Percentiles rank a stretch among this genome's conserved stretches.
phyloP scores from a whole-genome alignment of 1,139 yeast genomes.

The Blastobotrys niveus region DNA sequence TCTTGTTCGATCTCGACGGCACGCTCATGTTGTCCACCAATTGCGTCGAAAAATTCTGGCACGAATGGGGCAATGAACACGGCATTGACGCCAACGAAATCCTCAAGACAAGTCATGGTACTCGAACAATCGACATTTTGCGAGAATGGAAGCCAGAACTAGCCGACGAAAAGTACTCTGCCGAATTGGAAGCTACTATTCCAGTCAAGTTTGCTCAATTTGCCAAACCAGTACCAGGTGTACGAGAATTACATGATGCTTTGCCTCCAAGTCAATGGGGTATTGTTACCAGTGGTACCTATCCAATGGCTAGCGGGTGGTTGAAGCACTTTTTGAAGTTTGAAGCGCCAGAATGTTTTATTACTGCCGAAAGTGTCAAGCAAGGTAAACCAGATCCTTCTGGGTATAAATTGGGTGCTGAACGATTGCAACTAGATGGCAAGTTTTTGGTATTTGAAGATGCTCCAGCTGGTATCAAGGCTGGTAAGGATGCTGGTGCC shows the following conservation, averaged over 20 bases:
- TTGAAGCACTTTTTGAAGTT: constrained; percentile 55
- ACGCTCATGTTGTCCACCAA: constrained; percentile 77
- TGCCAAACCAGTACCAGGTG: constrained; percentile 73
- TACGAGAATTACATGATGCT: constrained; percentile 54
- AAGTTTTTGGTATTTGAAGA: constrained; percentile 68
- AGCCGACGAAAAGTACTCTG: constrained; percentile 60
- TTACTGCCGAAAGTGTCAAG: constrained; percentile 72
- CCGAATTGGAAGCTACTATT: constrained; percentile 63
- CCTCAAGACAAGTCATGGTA: constrained; percentile 72
- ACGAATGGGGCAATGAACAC: constrained; percentile 63
- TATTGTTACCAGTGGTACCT: constrained; percentile 79
- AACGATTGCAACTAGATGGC: constrained; percentile 49
- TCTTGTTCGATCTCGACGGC: constrained; percentile 78
- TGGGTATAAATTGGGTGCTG: constrained; percentile 67
- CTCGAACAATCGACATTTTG: constrained; percentile 74
- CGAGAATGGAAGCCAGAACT: constrained; percentile 70
- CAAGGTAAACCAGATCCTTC: constrained; percentile 82
- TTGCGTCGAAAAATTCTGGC: constrained; percentile 80
- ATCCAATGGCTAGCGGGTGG: constrained; percentile 74
- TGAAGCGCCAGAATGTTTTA: constrained; percentile 62
- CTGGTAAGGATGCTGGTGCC: constrained; percentile 84
- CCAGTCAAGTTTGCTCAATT: constrained; percentile 66
- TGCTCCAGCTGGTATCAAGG: constrained; percentile 82
- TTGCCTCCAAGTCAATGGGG: constrained; percentile 52
- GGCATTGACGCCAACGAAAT: constrained; percentile 66